These are phyloP conservation scores for Rhynchospora pubera DNA, from an alignment of 176 grass and related monocot genomes.

Conservation along the genomic window DNA sequence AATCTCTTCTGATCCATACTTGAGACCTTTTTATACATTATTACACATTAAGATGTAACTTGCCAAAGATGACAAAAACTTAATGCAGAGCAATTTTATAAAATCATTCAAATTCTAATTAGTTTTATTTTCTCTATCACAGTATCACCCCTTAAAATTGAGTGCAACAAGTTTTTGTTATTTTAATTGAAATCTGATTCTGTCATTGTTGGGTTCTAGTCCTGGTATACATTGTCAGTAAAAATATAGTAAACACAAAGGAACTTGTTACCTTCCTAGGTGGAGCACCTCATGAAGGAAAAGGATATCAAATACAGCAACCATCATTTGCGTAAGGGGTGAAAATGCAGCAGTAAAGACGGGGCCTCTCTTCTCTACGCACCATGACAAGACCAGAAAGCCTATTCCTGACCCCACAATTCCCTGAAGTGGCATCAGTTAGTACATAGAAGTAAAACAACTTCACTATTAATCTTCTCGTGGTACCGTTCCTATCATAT, in stretches of 20 bases:
- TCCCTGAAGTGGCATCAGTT: slow-evolving; percentile 38
- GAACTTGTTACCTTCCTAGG: slow-evolving; percentile 66
- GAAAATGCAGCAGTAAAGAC: slow-evolving; percentile 91
- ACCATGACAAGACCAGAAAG: slow-evolving; percentile 78
- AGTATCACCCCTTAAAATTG: background rate
- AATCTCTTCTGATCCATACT: background rate
- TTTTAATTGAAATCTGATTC: background rate
- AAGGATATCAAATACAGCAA: slow-evolving; percentile 60
- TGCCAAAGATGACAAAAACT: background rate
- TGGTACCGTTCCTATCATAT: background rate
- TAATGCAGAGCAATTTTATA: background rate
- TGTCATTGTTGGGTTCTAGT: too few species aligned
- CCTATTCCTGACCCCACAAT: slow-evolving; percentile 68
- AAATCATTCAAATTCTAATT: background rate
- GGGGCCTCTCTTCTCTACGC: slow-evolving; percentile 67
- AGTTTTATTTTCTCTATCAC: background rate
- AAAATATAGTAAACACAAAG: background rate
- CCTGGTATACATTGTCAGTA: background rate
- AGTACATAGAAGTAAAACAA: background rate
- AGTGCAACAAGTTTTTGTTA: too few species aligned
- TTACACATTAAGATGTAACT: background rate
- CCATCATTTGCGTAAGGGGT: slow-evolving; percentile 84
- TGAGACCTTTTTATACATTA: background rate
- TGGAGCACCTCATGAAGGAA: slow-evolving; percentile 62
- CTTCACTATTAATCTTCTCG: background rate